A percentile compares a stretch with the other conserved stretches of the same genome.
phyloP scores from a whole-genome alignment of 345 rosid species.

The Cardamine chenopodiifolia region DNA sequence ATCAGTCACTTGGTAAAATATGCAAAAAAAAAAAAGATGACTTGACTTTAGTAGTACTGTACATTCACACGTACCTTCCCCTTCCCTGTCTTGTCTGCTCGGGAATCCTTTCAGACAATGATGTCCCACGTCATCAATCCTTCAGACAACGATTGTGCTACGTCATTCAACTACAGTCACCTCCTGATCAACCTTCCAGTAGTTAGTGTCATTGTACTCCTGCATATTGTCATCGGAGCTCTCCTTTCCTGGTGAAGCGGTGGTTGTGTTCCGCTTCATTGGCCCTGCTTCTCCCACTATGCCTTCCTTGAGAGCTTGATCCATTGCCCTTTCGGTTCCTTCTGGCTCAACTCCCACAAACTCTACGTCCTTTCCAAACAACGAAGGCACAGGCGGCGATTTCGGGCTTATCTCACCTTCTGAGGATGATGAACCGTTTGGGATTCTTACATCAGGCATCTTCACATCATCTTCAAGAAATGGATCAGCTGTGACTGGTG shows the following conservation, averaged over 20 bases:
- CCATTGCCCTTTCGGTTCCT: conserved; percentile 96
- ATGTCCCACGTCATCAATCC: conserved; percentile 16
- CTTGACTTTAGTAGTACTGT: conserved; percentile 36
- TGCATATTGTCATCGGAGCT: conserved; percentile 62
- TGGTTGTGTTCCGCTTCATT: conserved; percentile 62
- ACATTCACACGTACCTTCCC: conserved; percentile 39
- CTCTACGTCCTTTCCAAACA: conserved; percentile 91
- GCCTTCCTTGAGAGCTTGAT: conserved; percentile 93
- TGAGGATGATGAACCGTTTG: conserved; percentile 42
- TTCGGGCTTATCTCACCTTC: conserved; percentile 44
- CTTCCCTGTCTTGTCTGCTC: conserved; percentile 1
- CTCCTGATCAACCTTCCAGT: conserved; percentile 93
- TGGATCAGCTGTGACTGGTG: conserved; percentile 45
- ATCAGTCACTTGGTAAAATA: conserved; percentile 28
- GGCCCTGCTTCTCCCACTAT: conserved; percentile 96
- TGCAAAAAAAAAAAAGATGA: background rate
- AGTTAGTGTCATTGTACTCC: conserved; percentile 93
- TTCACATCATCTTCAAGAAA: conserved; percentile 42
- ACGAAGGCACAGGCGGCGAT: conserved; percentile 62
- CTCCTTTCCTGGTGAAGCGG: conserved; percentile 58
- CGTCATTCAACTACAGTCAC: conserved; percentile 73
- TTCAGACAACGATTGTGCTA: background rate
- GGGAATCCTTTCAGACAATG: conserved; percentile 11
- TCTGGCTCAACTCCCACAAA: conserved; percentile 89
- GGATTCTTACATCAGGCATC: conserved; percentile 49